Percentiles rank a stretch among this genome's conserved stretches.
Evolutionary conservation across 2,329 filamentous ascomycete species (phyloP).

Genomic region (Geosmithia putterillii): DNA sequence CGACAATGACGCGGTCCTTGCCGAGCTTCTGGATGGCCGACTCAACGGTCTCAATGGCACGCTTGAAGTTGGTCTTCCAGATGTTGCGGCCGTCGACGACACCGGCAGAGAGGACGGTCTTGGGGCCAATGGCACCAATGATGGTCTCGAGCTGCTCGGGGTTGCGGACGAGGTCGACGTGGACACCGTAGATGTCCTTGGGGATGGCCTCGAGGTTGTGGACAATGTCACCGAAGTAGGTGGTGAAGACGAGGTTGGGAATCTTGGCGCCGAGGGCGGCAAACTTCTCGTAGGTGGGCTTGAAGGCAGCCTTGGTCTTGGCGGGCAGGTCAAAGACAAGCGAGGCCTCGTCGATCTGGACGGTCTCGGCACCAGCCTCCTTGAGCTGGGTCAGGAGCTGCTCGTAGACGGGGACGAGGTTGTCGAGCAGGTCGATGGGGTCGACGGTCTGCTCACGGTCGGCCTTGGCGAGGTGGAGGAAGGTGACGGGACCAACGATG

Average conservation of each 20-base stretch:
- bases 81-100: constrained; percentile 98
- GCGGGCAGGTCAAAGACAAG: constrained; percentile 87
- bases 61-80: constrained; percentile 99
- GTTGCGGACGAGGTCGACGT: constrained; percentile 95
- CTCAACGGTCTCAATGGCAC: constrained; percentile 84
- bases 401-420: constrained; percentile 88
- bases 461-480: constrained; percentile 95
- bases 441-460: constrained; percentile 89
- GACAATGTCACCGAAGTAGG: constrained; percentile 98
- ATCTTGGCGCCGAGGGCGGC: constrained; percentile 63
- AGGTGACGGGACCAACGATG: constrained; percentile 89
- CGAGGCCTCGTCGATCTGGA: constrained; percentile 97
- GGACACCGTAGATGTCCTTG: constrained; percentile 69
- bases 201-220: constrained; percentile 94
- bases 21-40: constrained; percentile 85
- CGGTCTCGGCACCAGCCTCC: constrained; percentile 86
- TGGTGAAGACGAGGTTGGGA: constrained; percentile 82
- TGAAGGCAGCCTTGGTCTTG: constrained; percentile 94
- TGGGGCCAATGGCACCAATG: constrained; percentile 67
- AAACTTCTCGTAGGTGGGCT: constrained; percentile 91
- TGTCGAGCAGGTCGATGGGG: constrained; percentile 86
- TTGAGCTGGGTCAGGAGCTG: constrained; percentile 90
- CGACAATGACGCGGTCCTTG: constrained; percentile 93
- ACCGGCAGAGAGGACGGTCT: constrained; percentile 87
- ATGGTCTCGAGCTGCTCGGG: constrained; percentile 93